Percentiles rank a stretch among this genome's conserved stretches.
phyloP scores from a whole-genome alignment of 768 basidiomycete species.

The Tricholoma flavovirens region DNA sequence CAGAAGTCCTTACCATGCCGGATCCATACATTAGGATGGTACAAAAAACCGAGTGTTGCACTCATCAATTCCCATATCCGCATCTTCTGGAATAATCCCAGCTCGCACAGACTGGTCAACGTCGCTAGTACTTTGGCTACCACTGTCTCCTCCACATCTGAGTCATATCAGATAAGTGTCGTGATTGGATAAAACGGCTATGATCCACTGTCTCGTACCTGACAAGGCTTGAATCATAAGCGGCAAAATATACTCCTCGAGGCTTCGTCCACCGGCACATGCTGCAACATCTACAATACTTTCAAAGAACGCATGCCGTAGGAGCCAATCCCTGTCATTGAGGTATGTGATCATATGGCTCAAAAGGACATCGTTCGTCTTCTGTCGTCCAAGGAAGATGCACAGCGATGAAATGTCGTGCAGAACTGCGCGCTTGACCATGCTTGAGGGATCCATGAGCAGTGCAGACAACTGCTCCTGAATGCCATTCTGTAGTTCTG shows the following conservation, averaged over 20 bases:
- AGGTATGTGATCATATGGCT: constrained; percentile 85
- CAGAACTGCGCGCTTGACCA: constrained; percentile 88
- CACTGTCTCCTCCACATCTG: constrained; percentile 94
- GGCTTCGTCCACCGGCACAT: constrained; percentile 82
- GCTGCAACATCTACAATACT: constrained; percentile 94
- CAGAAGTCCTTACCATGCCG: constrained; percentile 62
- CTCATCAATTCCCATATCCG: constrained; percentile 97
- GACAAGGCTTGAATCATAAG: constrained; percentile 94
- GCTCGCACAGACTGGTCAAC: constrained; percentile 82
- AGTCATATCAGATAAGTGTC: constrained; percentile 5
- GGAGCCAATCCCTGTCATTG: constrained; percentile 86
- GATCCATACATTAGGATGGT: constrained; percentile 95
- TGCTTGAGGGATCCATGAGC: constrained; percentile 82
- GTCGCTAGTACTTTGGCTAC: constrained; percentile 86
- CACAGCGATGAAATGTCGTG: constrained; percentile 85
- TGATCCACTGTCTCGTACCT: constrained; percentile 41
- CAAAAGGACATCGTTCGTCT: constrained; percentile 90
- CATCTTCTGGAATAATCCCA: constrained; percentile 89
- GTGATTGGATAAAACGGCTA: neutral
- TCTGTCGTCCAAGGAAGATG: constrained; percentile 87
- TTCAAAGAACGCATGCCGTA: constrained; percentile 91
- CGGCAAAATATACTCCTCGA: constrained; percentile 97
- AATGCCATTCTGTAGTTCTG: constrained; percentile 78
- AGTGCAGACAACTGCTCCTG: constrained; percentile 85
- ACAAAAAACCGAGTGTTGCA: constrained; percentile 80